Evolutionary conservation across 805 yeast species (phyloP).

Genomic region (Wickerhamomyces chambardii): DNA sequence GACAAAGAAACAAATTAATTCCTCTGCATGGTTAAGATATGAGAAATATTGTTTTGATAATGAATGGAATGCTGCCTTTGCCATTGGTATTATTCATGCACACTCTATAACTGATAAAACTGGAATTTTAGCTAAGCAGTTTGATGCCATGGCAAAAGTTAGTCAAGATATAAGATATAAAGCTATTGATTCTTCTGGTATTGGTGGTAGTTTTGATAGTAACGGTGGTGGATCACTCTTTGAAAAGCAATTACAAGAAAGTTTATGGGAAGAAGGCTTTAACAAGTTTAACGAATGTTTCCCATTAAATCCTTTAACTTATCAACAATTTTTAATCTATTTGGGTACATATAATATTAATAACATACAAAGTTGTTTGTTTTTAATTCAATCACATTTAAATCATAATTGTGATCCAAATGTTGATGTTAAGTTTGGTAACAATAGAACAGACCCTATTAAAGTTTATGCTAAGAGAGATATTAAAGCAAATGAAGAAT

Average conservation of each 20-base stretch:
- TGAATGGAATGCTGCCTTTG: slow-evolving; percentile 62
- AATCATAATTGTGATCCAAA: slow-evolving; percentile 77
- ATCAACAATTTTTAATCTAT: slow-evolving; percentile 48
- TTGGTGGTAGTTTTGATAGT: slow-evolving; percentile 31
- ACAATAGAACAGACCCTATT: slow-evolving; percentile 39
- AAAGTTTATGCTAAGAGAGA: slow-evolving; percentile 50
- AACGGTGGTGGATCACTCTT: slow-evolving; percentile 45
- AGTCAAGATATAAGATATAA: slow-evolving; percentile 57
- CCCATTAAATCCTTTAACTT: slow-evolving; percentile 24
- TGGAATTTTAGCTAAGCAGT: slow-evolving; percentile 32
- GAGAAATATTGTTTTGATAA: slow-evolving; percentile 55
- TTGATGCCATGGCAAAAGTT: slow-evolving; percentile 58
- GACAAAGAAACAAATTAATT: slow-evolving; percentile 25
- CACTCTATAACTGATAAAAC: slow-evolving; percentile 28
- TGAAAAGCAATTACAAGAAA: slow-evolving; percentile 45
- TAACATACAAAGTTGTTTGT: slow-evolving; percentile 57
- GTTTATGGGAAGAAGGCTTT: slow-evolving; percentile 52
- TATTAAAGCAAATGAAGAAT: slow-evolving; percentile 57
- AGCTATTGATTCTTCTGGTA: slow-evolving; percentile 43
- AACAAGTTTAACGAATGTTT: slow-evolving; percentile 41
- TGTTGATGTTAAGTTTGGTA: slow-evolving; percentile 39
- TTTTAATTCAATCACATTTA: slow-evolving; percentile 54
- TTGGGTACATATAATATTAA: slow-evolving; percentile 72
- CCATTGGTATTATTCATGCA: slow-evolving; percentile 52
- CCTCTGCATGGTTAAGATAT: slow-evolving; percentile 42